Evolutionary conservation across 352 stramenopile genomes (phyloP), one percentile per base, ranked within the genome.

Genomic region (Globisporangium carolinianum): DNA sequence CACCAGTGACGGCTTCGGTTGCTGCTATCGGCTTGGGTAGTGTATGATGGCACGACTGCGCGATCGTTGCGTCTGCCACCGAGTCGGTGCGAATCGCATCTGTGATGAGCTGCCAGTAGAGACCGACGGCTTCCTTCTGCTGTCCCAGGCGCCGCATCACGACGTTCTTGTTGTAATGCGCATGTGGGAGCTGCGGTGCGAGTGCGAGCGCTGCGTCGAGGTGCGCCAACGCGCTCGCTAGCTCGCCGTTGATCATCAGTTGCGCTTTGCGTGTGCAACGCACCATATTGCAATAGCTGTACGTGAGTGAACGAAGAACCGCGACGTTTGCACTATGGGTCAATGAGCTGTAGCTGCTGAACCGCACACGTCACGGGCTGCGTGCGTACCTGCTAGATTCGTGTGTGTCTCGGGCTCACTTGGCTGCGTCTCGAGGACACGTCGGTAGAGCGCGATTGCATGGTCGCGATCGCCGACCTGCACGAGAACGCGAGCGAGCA

Each of bases 11-110:
- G 96, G 69, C 97, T 97, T 24, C 97, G 76, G 61, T 87, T 89
- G 12, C 89, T 97, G 55, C 97, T 87, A 61, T 76, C 96, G 72
- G 98, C 56, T 87, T 78, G 75, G 98, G 91, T 68, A 98, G 97
- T 36, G 9, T 42, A 6, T 14, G 1, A 9, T 6, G 4, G 24
- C 24, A 32, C 24, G 18, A 56, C 45, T 42, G 17, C 42, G 38
- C 38, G 38, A 11, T 42, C 11, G 57, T 14, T 3, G 12, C 12
- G 15, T 2, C n/a, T 7, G 32, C 63, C 96, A 96, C 65, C 89
- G 87, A 11, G 51, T 17, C 57, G 52, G 15, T 41, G 5, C 71
- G 66, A 63, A 99, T 96, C 4, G 93, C 92, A 61, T 97, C 76
- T 32, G 84, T 88, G 11, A 99, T 37, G 58, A 53, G 56, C 4